Evolutionary conservation across 495 filamentous ascomycete species (phyloP).

Genomic region (Pseudomonodictys pantanalensis): DNA sequence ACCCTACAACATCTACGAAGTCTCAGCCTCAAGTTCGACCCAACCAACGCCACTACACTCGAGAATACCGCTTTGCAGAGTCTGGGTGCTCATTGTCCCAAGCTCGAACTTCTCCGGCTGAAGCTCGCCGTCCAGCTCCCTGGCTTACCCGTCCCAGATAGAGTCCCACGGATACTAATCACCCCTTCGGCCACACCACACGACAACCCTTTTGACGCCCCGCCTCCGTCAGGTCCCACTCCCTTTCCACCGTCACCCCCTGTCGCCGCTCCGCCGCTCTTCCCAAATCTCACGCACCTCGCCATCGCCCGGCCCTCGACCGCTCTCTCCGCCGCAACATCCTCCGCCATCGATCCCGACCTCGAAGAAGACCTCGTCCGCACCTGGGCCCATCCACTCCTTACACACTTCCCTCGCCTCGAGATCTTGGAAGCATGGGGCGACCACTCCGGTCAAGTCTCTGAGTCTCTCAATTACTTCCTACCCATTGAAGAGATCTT

Average conservation of each 20-base stretch:
- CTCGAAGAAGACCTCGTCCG: slow-evolving; percentile 23
- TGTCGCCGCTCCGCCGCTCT: neutral
- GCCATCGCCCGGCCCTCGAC: slow-evolving; percentile 13
- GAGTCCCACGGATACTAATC: slow-evolving; percentile 12
- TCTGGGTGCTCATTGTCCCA: slow-evolving; percentile 15
- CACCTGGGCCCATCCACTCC: slow-evolving; percentile 17
- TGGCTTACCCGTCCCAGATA: slow-evolving; percentile 11
- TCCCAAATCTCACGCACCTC: slow-evolving; percentile 18
- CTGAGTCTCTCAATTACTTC: slow-evolving; percentile 28
- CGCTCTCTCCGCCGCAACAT: neutral
- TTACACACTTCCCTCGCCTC: slow-evolving; percentile 19
- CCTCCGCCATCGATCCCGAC: slow-evolving; percentile 14
- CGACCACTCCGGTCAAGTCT: slow-evolving; percentile 17
- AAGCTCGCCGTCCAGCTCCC: slow-evolving; percentile 18
- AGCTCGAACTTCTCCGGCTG: slow-evolving; percentile 23
- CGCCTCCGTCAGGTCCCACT: neutral
- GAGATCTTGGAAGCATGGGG: slow-evolving; percentile 29
- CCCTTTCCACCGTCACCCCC: neutral
- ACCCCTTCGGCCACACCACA: neutral
- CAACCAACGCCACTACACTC: slow-evolving; percentile 3
- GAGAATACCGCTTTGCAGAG: slow-evolving; percentile 14
- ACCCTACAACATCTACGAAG: slow-evolving; percentile 4
- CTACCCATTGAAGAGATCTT: slow-evolving; percentile 24
- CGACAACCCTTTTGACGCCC: neutral
- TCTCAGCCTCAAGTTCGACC: slow-evolving; percentile 24